Evolutionary conservation across 2,329 filamentous ascomycete genomes (phyloP).

Genomic region (Venturia carpophila): DNA sequence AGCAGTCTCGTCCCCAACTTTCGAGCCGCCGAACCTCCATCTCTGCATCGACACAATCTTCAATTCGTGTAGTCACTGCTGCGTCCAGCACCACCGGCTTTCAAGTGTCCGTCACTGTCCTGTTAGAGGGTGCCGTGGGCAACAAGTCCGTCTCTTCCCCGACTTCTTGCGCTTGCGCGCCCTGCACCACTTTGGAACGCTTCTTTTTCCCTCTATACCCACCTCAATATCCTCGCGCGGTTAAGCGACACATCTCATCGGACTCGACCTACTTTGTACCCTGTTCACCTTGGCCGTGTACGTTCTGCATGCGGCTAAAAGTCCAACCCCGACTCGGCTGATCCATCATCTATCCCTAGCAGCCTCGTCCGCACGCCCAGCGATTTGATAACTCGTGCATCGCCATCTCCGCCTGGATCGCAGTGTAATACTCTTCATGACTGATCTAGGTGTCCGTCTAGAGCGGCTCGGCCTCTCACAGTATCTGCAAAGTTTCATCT

Average conservation of each 20-base stretch:
- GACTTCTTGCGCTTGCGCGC: conserved; percentile 32
- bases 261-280: neutral
- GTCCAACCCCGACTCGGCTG: neutral
- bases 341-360: neutral
- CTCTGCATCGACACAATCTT: neutral
- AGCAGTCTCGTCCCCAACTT: neutral
- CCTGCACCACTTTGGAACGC: conserved; percentile 31
- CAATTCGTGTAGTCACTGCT: neutral
- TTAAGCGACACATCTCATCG: conserved; percentile 14
- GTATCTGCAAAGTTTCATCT: conserved; percentile 63
- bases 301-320: neutral
- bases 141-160: conserved; percentile 22
- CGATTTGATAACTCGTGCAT: neutral
- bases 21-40: conserved; percentile 1
- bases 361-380: neutral
- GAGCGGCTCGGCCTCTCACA: conserved; percentile 70
- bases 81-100: neutral
- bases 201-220: conserved; percentile 6
- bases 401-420: neutral
- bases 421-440: conserved; percentile 41
- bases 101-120: neutral
- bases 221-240: conserved; percentile 13
- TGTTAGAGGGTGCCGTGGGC: neutral
- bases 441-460: conserved; percentile 58
- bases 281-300: neutral